A percentile compares a stretch with the other conserved stretches of the same genome.
Conservation (phyloP, 73 alveolate genomes). For the Diophrys sp. region DNA sequence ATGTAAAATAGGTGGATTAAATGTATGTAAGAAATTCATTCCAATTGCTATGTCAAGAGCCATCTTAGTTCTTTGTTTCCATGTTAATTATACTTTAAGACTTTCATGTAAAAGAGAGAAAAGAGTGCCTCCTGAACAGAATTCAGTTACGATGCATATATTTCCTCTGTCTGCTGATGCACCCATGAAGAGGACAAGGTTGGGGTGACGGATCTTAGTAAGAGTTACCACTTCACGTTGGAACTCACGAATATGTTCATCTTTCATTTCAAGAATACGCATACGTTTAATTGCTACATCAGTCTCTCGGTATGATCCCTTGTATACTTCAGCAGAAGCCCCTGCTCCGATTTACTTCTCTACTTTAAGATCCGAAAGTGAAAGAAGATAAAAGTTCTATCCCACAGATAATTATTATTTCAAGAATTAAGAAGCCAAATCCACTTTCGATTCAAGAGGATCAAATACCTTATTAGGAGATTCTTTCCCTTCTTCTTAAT, state of each 20-base stretch:
- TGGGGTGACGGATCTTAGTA: constrained; percentile 75
- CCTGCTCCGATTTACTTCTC: constrained; percentile 64
- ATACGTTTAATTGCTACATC: constrained; percentile 94
- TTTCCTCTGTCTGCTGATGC: constrained; percentile 71
- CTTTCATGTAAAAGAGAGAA: constrained; percentile 87
- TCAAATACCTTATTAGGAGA: too few relatives aligned
- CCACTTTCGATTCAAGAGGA: too few relatives aligned
- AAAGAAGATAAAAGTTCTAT: constrained; percentile 30
- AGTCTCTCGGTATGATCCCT: constrained; percentile 86
- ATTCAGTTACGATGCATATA: constrained; percentile 90
- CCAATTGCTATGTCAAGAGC: constrained; percentile 92
- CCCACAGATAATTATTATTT: too few relatives aligned
- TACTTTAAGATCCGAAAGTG: constrained; percentile 39
- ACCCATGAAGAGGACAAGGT: constrained; percentile 89
- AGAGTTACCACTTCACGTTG: constrained; percentile 87
- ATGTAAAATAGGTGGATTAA: constrained; percentile 88
- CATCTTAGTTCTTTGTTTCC: constrained; percentile 84
- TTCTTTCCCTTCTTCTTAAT: too few relatives aligned
- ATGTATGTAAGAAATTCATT: constrained; percentile 87
- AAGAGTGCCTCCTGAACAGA: constrained; percentile 92
- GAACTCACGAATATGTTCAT: constrained; percentile 78
- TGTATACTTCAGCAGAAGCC: constrained; percentile 74
- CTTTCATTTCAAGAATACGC: constrained; percentile 54
- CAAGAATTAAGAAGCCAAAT: too few relatives aligned
- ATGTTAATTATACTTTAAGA: constrained; percentile 56